Evolutionary conservation across 2,329 filamentous ascomycete species (phyloP).

Genomic region (Aspergillus cejpii): DNA sequence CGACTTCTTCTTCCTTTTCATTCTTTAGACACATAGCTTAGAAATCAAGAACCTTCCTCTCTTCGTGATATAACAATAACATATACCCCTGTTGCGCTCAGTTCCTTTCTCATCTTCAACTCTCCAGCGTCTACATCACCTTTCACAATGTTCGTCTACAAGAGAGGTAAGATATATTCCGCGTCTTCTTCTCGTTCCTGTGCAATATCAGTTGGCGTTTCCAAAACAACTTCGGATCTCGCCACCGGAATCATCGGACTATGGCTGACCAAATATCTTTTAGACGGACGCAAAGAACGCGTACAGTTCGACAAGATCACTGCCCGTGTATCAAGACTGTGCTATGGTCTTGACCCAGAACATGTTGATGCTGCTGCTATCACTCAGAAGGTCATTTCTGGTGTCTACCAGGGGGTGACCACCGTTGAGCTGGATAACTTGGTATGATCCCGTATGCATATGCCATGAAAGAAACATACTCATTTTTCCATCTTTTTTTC

Average conservation of each 20-base stretch:
- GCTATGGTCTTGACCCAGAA: conserved; percentile 91
- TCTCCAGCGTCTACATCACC: conserved; percentile 5
- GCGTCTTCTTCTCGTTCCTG: neutral
- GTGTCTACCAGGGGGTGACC: conserved; percentile 96
- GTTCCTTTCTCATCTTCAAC: conserved; percentile 9
- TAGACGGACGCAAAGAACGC: conserved; percentile 98
- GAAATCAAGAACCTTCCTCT: neutral
- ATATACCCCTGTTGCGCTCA: conserved; percentile 21
- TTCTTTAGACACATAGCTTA: neutral
- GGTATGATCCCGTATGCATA: conserved; percentile 50
- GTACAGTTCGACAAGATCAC: conserved; percentile 99
- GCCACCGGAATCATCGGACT: conserved; percentile 13
- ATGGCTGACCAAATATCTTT: conserved; percentile 18
- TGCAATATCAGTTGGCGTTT: too few species aligned
- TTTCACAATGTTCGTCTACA: conserved; percentile 55
- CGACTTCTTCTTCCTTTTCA: conserved; percentile 5
- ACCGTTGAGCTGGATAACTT: conserved; percentile 95
- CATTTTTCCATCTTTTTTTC: conserved; percentile 19
- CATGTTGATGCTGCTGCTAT: conserved; percentile 98
- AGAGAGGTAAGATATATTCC: conserved; percentile 48
- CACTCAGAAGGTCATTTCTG: conserved; percentile 98
- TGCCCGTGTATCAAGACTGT: conserved; percentile 91
- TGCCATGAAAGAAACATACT: conserved; percentile 4
- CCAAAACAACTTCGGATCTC: conserved; percentile 4
- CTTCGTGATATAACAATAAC: neutral